A percentile compares a stretch with the other conserved stretches of the same genome.
These are phyloP conservation scores for Trypanosoma avium DNA, from an alignment of 208 protist genomes.

Conservation along the genomic window DNA sequence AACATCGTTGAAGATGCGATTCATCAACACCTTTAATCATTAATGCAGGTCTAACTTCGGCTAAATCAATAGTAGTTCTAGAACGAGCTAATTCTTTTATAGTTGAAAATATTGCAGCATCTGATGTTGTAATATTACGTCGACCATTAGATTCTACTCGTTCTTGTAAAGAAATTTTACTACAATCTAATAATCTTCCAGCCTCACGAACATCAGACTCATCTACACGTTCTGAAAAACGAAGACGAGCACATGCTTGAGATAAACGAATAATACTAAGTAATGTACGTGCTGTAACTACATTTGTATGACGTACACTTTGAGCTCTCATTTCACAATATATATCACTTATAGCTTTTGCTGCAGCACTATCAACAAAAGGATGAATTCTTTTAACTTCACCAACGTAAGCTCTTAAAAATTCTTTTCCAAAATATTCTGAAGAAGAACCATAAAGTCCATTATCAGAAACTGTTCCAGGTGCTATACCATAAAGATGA, in stretches of 20 bases:
- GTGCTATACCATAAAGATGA: constrained; percentile 78
- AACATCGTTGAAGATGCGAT: constrained; percentile 73
- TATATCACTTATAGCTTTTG: constrained; percentile 80
- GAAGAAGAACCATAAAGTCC: constrained; percentile 39
- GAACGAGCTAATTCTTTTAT: constrained; percentile 81
- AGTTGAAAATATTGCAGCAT: constrained; percentile 77
- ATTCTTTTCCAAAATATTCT: constrained; percentile 82
- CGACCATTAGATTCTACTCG: constrained; percentile 40
- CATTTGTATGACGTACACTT: constrained; percentile 71
- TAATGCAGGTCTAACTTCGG: constrained; percentile 68
- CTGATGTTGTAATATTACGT: constrained; percentile 65
- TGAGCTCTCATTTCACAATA: constrained; percentile 91
- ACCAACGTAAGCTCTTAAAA: constrained; percentile 85
- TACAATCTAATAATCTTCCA: constrained; percentile 81
- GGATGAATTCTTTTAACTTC: constrained; percentile 86
- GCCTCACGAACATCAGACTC: constrained; percentile 91
- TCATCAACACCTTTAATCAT: constrained; percentile 84
- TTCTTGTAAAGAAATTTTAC: constrained; percentile 83
- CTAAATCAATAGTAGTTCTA: constrained; percentile 47
- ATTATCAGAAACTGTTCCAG: constrained; percentile 54
- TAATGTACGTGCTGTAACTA: constrained; percentile 83
- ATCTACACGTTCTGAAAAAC: constrained; percentile 79
- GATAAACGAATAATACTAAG: constrained; percentile 96
- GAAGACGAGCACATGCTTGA: constrained; percentile 89
- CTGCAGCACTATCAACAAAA: constrained; percentile 65